These are phyloP conservation scores for Phytophthora niederhauseri DNA, from an alignment of 352 stramenopile species.

Conservation along the genomic window DNA sequence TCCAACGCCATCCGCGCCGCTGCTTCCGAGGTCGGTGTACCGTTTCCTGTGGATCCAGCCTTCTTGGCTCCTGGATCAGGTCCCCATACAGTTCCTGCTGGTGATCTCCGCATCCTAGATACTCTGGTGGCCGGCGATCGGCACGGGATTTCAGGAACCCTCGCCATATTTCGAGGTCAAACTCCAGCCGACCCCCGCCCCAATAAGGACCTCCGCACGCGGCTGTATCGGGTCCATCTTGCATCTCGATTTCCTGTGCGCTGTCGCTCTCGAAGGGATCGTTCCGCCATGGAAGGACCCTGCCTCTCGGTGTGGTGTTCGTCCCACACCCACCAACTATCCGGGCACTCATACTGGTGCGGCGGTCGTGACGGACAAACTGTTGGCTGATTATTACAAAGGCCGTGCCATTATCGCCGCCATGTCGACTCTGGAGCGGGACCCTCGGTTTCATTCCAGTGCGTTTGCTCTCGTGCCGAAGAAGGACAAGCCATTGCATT, in stretches of 20 bases:
- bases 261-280: background rate
- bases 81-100: background rate
- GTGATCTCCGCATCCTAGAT: background rate
- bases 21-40: background rate
- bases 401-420: background rate
- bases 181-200: background rate
- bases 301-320: background rate
- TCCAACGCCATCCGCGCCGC: background rate
- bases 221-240: background rate
- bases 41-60: background rate
- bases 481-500: background rate
- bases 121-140: no score
- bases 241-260: background rate
- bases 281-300: background rate
- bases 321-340: background rate
- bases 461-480: background rate
- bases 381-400: background rate
- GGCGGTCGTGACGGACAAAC: background rate
- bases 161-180: background rate
- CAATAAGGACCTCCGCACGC: background rate
- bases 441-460: background rate
- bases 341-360: background rate
- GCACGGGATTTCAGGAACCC: background rate
- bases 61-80: background rate
- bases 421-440: background rate